Conservation (phyloP, 2,329 filamentous ascomycete genomes). For the Ophiostoma perfectum region DNA sequence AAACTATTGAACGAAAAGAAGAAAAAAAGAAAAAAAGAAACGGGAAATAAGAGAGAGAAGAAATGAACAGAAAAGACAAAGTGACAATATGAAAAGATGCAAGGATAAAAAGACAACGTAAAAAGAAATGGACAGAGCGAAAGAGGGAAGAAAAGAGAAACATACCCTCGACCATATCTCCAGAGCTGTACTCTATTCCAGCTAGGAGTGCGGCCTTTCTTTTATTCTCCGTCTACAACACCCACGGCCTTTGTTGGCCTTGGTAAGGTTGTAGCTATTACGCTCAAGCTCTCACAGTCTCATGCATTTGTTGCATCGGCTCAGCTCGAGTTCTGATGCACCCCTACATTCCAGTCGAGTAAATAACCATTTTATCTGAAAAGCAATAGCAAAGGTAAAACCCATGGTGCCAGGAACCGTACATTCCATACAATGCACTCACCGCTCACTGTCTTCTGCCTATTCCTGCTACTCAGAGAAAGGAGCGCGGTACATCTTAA, state of each 20-base stretch:
- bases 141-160: too few species aligned
- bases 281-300: too few species aligned
- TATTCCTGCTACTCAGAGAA: too few species aligned
- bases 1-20: too few species aligned
- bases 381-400: not conserved
- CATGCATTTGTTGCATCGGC: not conserved
- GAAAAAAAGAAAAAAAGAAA: too few species aligned
- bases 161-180: not conserved
- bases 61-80: too few species aligned
- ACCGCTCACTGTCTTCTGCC: not conserved
- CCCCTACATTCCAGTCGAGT: slow-evolving; percentile 7
- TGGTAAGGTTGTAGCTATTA: too few species aligned
- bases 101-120: too few species aligned
- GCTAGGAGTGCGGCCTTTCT: not conserved
- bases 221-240: not conserved
- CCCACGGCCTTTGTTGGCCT: not conserved
- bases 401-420: not conserved
- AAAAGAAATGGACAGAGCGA: too few species aligned
- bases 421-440: not conserved
- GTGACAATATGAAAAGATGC: too few species aligned
- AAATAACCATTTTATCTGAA: not conserved
- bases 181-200: not conserved
- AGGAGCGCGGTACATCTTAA: too few species aligned
- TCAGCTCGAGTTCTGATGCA: not conserved
- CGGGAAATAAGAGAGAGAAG: too few species aligned